phyloP scores from a whole-genome alignment of 305 asterid species.

The Fraxinus nigra region DNA sequence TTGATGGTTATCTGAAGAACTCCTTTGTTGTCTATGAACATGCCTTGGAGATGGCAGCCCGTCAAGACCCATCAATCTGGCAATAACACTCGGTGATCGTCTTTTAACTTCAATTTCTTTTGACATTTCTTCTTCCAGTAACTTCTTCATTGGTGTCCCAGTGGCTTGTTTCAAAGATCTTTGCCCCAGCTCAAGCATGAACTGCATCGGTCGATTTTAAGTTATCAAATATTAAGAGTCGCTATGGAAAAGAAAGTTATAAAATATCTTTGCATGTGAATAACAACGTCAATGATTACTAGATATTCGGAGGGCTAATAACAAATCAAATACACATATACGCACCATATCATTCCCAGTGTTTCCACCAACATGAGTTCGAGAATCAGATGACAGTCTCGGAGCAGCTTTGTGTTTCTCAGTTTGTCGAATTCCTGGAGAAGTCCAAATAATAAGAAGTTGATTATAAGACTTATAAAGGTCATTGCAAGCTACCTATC shows the following conservation, averaged over 20 bases:
- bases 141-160: constrained; percentile 42
- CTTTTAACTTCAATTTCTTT: constrained; percentile 48
- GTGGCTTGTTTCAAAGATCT: constrained; percentile 33
- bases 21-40: constrained; percentile 36
- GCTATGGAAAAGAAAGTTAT: not conserved
- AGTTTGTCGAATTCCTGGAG: constrained; percentile 40
- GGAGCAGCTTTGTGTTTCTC: constrained; percentile 26
- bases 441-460: constrained; percentile 14
- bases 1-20: constrained; percentile 13
- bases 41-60: constrained; percentile 42
- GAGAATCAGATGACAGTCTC: constrained; percentile 27
- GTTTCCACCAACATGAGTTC: constrained; percentile 28
- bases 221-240: not conserved
- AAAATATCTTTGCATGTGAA: constrained; percentile 2
- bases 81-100: constrained; percentile 44
- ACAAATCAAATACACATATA: not conserved
- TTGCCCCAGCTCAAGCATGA: constrained; percentile 33
- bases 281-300: not conserved
- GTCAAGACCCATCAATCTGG: constrained; percentile 58
- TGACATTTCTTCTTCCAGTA: constrained; percentile 48
- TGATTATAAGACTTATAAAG: not conserved
- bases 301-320: not conserved
- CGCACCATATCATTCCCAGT: constrained; percentile 39
- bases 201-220: constrained; percentile 24
- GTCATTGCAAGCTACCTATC: not conserved